These are phyloP conservation scores for Boechera stricta DNA, from an alignment of 345 rosid genomes.

Conservation along the genomic window DNA sequence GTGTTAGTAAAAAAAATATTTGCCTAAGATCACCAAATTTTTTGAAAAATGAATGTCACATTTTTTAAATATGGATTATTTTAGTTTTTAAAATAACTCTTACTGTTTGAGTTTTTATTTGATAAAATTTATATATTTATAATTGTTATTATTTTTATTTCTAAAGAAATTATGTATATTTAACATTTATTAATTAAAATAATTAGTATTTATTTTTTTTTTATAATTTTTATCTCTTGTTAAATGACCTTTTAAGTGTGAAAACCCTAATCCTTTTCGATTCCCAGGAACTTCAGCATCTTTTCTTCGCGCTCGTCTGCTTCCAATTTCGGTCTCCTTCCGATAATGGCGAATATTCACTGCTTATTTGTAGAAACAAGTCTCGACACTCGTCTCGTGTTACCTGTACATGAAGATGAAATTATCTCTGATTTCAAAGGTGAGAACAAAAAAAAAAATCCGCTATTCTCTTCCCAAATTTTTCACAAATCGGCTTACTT, in stretches of 20 bases:
- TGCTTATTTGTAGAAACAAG: constrained; percentile 61
- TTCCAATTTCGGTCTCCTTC: not conserved
- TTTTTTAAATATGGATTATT: too few species aligned
- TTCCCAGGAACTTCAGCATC: not conserved
- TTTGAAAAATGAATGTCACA: too few species aligned
- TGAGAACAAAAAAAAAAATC: constrained; percentile 40
- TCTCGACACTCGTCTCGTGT: constrained; percentile 61
- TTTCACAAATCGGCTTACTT: not conserved
- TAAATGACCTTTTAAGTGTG: not conserved
- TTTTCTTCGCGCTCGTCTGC: constrained; percentile 7
- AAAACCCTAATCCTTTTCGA: constrained; percentile 19
- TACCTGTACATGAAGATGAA: constrained; percentile 54
- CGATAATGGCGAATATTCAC: constrained; percentile 15
- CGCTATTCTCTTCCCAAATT: not conserved
- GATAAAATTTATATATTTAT: too few species aligned
- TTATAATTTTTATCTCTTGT: too few species aligned
- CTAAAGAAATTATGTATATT: too few species aligned
- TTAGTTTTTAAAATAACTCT: too few species aligned
- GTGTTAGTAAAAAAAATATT: too few species aligned
- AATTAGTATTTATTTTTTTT: too few species aligned
- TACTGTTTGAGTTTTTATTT: too few species aligned
- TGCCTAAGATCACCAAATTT: too few species aligned
- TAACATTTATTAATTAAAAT: too few species aligned
- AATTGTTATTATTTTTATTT: too few species aligned
- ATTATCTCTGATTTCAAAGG: constrained; percentile 60